Conservation (phyloP, 176 grass and related monocot genomes). For the Carex kokanica region DNA sequence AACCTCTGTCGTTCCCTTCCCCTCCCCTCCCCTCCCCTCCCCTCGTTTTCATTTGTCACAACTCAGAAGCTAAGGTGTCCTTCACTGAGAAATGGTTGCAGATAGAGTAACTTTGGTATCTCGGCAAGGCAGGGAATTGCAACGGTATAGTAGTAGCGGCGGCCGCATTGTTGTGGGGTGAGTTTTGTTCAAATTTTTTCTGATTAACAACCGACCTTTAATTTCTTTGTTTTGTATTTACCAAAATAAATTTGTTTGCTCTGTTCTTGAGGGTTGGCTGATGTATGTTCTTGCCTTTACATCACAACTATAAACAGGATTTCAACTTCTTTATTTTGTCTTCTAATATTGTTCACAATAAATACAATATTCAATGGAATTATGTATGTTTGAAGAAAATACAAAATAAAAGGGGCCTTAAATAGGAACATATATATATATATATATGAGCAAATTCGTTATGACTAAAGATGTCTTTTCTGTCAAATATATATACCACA, state of each 20-base stretch:
- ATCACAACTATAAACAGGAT: neutral
- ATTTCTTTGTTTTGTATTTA: too few species aligned
- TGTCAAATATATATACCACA: neutral
- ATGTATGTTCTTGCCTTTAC: too few species aligned
- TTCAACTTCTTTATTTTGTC: neutral
- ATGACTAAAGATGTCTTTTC: neutral
- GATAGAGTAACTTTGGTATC: slow-evolving; percentile 25
- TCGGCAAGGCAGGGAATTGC: slow-evolving; percentile 41
- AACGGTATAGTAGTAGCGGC: slow-evolving; percentile 36
- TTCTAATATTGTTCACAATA: too few species aligned
- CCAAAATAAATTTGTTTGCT: neutral
- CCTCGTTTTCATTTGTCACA: neutral
- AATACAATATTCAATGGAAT: neutral
- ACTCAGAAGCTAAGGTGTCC: neutral
- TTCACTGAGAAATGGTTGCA: neutral
- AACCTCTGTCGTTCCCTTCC: neutral
- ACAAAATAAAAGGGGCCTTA: neutral
- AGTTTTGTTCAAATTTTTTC: neutral
- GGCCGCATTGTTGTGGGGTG: slow-evolving; percentile 46
- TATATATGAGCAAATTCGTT: neutral
- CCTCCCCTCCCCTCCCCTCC: too few species aligned
- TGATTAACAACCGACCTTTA: too few species aligned
- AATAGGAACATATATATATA: neutral
- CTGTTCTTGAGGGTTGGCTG: too few species aligned
- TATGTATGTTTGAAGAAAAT: neutral